These are phyloP conservation scores for Xylariomycetidae sp. DNA, from an alignment of 2,329 filamentous ascomycete genomes.

Conservation along the genomic window DNA sequence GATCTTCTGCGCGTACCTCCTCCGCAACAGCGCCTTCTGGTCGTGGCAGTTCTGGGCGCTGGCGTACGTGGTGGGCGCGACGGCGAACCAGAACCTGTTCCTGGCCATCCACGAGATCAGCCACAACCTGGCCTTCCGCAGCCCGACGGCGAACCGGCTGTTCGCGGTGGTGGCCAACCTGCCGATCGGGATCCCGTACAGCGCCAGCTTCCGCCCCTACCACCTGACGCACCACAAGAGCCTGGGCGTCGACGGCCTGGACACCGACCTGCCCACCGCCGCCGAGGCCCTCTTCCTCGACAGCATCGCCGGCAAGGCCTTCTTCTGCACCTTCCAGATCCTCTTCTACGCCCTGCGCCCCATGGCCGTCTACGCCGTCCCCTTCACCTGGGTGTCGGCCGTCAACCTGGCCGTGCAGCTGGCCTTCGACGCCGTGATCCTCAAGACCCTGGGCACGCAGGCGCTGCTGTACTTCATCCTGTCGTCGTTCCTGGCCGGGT, in stretches of 20 bases:
- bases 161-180: conserved; percentile 92
- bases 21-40: conserved; percentile 71
- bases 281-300: conserved; percentile 90
- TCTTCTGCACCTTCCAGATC: conserved; percentile 99
- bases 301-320: conserved; percentile 91
- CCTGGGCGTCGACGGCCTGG: conserved; percentile 89
- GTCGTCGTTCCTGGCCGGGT: conserved; percentile 89
- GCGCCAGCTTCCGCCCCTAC: conserved; percentile 93
- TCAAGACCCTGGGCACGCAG: conserved; percentile 53
- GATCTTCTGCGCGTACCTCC: conserved; percentile 66
- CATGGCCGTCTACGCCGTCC: conserved; percentile 87
- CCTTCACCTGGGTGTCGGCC: conserved; percentile 77
- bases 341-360: conserved; percentile 96
- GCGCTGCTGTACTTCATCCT: conserved; percentile 78
- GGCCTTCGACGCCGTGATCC: conserved; percentile 66
- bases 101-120: conserved; percentile 98
- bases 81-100: conserved; percentile 97
- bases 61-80: conserved; percentile 87
- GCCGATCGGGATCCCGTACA: conserved; percentile 93
- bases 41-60: conserved; percentile 81
- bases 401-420: conserved; percentile 76
- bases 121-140: conserved; percentile 91
- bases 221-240: conserved; percentile 99
- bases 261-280: conserved; percentile 90
- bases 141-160: conserved; percentile 70